Percentiles rank a stretch among this genome's conserved stretches.
These are phyloP conservation scores for Lasiodiplodia sp. DNA, from an alignment of 2,329 filamentous ascomycete genomes.

Conservation along the genomic window DNA sequence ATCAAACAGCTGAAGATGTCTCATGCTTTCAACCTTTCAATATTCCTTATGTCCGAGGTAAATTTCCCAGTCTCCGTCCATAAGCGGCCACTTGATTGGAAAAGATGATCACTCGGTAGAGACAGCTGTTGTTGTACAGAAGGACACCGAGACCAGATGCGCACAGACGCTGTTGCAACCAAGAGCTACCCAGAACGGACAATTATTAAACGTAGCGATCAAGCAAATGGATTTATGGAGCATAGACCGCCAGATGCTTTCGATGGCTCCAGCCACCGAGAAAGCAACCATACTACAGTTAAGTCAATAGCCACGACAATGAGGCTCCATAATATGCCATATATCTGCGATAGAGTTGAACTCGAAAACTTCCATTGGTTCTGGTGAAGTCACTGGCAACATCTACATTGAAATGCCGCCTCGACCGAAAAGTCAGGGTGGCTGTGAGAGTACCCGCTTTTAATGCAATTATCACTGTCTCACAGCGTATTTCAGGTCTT, in stretches of 20 bases:
- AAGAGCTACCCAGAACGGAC: neutral
- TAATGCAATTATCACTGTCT: slow-evolving; percentile 13
- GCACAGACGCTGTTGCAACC: neutral
- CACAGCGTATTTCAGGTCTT: neutral
- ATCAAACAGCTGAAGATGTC: slow-evolving; percentile 6
- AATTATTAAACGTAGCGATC: neutral
- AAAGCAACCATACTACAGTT: neutral
- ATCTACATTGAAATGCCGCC: slow-evolving; percentile 4
- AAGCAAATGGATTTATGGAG: neutral
- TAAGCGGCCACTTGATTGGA: slow-evolving; percentile 27
- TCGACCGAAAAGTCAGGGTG: neutral
- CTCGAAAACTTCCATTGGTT: neutral
- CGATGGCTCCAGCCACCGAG: neutral
- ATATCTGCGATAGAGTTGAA: neutral
- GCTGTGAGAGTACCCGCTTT: neutral
- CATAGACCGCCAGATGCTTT: neutral
- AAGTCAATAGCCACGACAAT: slow-evolving; percentile 3
- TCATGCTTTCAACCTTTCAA: slow-evolving; percentile 31
- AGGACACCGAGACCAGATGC: slow-evolving; percentile 25
- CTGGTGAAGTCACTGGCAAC: neutral
- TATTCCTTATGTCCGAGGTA: slow-evolving; percentile 31
- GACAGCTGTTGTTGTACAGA: slow-evolving; percentile 32
- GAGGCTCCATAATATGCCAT: neutral
- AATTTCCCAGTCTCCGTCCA: slow-evolving; percentile 22
- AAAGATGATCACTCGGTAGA: slow-evolving; percentile 32